These are phyloP conservation scores for Lodderomyces elongisporus DNA, from an alignment of 1,139 yeast species.

Conservation along the genomic window DNA sequence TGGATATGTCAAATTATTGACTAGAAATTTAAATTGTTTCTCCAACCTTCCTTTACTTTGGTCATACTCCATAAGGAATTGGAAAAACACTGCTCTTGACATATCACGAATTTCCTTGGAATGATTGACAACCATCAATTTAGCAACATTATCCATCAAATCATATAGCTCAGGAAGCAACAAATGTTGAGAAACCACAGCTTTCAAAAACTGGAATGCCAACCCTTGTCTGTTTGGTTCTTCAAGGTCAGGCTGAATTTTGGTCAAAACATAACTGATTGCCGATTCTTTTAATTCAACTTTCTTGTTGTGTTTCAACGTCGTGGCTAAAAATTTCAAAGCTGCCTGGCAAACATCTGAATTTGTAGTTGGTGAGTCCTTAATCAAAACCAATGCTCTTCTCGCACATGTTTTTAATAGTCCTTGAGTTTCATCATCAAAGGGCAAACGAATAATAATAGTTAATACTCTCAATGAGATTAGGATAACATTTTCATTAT, in stretches of 20 bases:
- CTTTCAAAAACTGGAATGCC: constrained; percentile 77
- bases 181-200: constrained; percentile 67
- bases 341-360: constrained; percentile 81
- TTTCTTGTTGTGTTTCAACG: constrained; percentile 65
- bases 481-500: constrained; percentile 70
- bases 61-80: constrained; percentile 89
- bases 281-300: constrained; percentile 68
- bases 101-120: constrained; percentile 78
- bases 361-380: constrained; percentile 73
- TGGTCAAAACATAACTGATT: constrained; percentile 66
- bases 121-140: constrained; percentile 88
- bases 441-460: constrained; percentile 56
- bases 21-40: constrained; percentile 75
- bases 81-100: constrained; percentile 79
- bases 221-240: constrained; percentile 88
- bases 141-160: constrained; percentile 73
- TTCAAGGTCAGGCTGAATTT: constrained; percentile 81
- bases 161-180: constrained; percentile 89
- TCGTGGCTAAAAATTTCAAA: constrained; percentile 66
- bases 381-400: constrained; percentile 60
- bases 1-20: constrained; percentile 81
- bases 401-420: constrained; percentile 57
- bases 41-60: constrained; percentile 85
- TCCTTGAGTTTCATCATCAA: constrained; percentile 50
- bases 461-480: constrained; percentile 64